Percentiles rank a stretch among this genome's conserved stretches.
Evolutionary conservation across 371 early-diverging fungal species (phyloP).

Genomic region (Nematocida sp.): DNA sequence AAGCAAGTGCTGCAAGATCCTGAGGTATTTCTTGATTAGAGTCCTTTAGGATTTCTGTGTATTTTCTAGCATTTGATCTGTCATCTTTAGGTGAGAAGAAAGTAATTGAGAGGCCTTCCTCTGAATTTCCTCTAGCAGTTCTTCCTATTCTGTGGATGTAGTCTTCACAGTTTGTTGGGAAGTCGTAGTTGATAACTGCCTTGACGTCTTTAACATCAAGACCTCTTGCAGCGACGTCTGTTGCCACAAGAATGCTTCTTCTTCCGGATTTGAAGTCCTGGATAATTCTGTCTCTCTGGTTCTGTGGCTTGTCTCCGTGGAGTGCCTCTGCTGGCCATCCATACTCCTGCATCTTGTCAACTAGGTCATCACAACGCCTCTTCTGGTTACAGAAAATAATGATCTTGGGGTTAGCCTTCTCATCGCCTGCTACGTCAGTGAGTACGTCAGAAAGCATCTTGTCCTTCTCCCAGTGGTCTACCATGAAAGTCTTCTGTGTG

Average conservation of each 20-base stretch:
- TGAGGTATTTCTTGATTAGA: slow-evolving; percentile 86
- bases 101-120: slow-evolving; percentile 85
- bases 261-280: slow-evolving; percentile 82
- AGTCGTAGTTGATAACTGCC: slow-evolving; percentile 94
- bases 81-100: slow-evolving; percentile 87
- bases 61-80: slow-evolving; percentile 79
- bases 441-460: slow-evolving; percentile 84
- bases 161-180: slow-evolving; percentile 89
- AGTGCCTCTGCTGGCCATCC: slow-evolving; percentile 94
- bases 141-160: slow-evolving; percentile 97
- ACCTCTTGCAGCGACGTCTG: slow-evolving; percentile 98
- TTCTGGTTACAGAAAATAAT: slow-evolving; percentile 95
- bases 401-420: slow-evolving; percentile 75
- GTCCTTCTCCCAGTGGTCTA: slow-evolving; percentile 82
- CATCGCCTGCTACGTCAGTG: slow-evolving; percentile 55
- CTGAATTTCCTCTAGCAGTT: slow-evolving; percentile 87
- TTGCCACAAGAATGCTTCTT: slow-evolving; percentile 93
- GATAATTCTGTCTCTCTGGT: slow-evolving; percentile 93
- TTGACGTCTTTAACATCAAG: slow-evolving; percentile 94
- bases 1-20: slow-evolving; percentile 77
- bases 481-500: slow-evolving; percentile 86
- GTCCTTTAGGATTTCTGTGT: slow-evolving; percentile 82
- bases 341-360: slow-evolving; percentile 79
- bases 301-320: slow-evolving; percentile 96
- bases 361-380: slow-evolving; percentile 90